phyloP scores from a whole-genome alignment of 129 eudicot species.

The Tanacetum coccineum region DNA sequence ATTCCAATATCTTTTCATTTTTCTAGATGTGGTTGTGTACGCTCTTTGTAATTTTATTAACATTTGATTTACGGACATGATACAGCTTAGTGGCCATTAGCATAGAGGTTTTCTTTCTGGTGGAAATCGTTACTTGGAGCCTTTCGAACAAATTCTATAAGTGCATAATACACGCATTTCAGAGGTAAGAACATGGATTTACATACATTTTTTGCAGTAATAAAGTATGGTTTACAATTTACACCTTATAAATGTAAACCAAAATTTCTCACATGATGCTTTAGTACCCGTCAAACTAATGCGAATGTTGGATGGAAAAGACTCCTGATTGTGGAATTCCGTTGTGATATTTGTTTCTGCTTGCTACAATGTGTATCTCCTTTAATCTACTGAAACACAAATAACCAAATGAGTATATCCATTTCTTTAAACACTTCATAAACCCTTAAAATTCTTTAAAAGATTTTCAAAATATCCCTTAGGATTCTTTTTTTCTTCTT shows the following conservation, averaged over 20 bases:
- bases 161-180: slow-evolving; percentile 24
- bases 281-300: slow-evolving; percentile 18
- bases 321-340: not conserved
- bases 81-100: slow-evolving; percentile 10
- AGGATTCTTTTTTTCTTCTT: too few relatives aligned
- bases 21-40: not conserved
- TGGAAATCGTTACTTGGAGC: slow-evolving; percentile 2
- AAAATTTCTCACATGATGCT: slow-evolving; percentile 9
- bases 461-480: too few relatives aligned
- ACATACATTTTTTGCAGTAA: slow-evolving; percentile 25
- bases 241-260: slow-evolving; percentile 19
- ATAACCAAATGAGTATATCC: too few relatives aligned
- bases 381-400: too few relatives aligned
- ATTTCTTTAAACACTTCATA: too few relatives aligned
- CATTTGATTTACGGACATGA: slow-evolving; percentile 7
- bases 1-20: not conserved
- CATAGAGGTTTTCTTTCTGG: slow-evolving; percentile 24
- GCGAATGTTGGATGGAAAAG: slow-evolving; percentile 19
- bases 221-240: slow-evolving; percentile 24
- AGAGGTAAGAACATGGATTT: slow-evolving; percentile 22
- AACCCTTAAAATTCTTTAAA: too few relatives aligned
- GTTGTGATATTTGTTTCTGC: slow-evolving; percentile 11
- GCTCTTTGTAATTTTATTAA: slow-evolving; percentile 4
- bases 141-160: slow-evolving; percentile 15
- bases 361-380: too few relatives aligned